A percentile compares a stretch with the other conserved stretches of the same genome.
These are phyloP conservation scores for Yamadazyma atmosphaerica DNA, from an alignment of 1,139 yeast species.

Conservation along the genomic window DNA sequence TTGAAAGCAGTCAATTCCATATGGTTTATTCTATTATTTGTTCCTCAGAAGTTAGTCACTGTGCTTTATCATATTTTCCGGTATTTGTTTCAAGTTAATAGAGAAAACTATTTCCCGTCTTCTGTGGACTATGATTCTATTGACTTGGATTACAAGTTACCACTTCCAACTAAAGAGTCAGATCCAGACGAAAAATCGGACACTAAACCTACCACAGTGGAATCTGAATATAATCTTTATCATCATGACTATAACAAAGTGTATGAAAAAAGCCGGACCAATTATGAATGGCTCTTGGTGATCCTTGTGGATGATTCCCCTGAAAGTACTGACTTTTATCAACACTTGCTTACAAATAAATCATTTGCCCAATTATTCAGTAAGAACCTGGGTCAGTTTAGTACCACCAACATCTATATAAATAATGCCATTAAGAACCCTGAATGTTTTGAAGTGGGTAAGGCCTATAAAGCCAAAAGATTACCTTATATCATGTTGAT, in stretches of 20 bases:
- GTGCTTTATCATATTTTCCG: conserved; percentile 35
- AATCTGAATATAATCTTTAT: conserved; percentile 5
- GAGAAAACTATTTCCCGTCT: conserved; percentile 12
- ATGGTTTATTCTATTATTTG: conserved; percentile 45
- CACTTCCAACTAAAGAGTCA: neutral
- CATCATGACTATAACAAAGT: conserved; percentile 41
- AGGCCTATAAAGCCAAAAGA: conserved; percentile 36
- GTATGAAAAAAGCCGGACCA: conserved; percentile 39
- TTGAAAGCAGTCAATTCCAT: conserved; percentile 24
- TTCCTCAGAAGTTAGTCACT: conserved; percentile 45
- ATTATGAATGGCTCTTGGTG: conserved; percentile 47
- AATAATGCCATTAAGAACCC: conserved; percentile 40
- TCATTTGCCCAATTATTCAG: conserved; percentile 34
- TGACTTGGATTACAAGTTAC: conserved; percentile 10
- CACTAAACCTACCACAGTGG: no score
- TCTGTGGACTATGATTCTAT: conserved; percentile 11
- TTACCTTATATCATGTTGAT: conserved; percentile 49
- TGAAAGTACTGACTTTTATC: conserved; percentile 26
- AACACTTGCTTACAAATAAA: conserved; percentile 25
- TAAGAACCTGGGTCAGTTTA: conserved; percentile 32
- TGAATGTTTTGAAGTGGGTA: conserved; percentile 54
- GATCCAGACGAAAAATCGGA: no score
- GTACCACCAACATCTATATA: conserved; percentile 43
- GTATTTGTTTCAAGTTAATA: conserved; percentile 22
- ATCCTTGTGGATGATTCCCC: conserved; percentile 39